Evolutionary conservation across 352 stramenopile species (phyloP), one percentile per base, ranked within the genome.

Genomic region (Globisporangium paddicum): DNA sequence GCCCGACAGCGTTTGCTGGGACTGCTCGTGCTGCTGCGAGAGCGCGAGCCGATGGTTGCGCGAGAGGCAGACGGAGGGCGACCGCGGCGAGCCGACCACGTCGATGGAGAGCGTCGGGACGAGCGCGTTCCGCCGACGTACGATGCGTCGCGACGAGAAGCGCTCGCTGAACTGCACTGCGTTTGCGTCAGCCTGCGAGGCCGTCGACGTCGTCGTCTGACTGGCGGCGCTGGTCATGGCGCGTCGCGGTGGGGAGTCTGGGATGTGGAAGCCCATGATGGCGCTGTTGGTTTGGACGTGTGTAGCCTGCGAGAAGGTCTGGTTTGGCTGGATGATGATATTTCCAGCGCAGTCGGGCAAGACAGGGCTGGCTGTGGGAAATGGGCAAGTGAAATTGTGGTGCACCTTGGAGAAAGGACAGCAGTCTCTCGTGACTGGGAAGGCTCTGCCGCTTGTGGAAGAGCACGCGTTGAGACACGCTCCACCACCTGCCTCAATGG

Each of bases 241-340:
- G 19, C 26, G 49, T 46, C 34, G 58, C 13, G 55, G 66, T 2
- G 77, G 70, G 7, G 77, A 87, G 55, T 88, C 69, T 26, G 76
- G 80, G 61, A 88, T 87, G 66, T 79, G 78, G 70, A 79, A 86
- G 45, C 80, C 80, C 80, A 90, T 90, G 28, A 21, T 37, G 34
- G 23, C 14, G 26, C 46, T 52, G n/a, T n/a, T 34, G 46, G 14
- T n/a, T n/a, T n/a, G n/a, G n/a, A n/a, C n/a, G n/a, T 13, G 21
- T 56, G 34, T 56, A 53, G 7, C n/a, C 41, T n/a, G 37, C 18
- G 26, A 19, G 16, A 25, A 30, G 14, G 23, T 41, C 4, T 16
- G 14, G 3, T 53, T 8, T 3, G 13, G 46, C 10, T 11, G 5
- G 9, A 28, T 18, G 11, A 13, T 34, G 11, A 30, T 54, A 54